Conservation (phyloP, 208 protist genomes). For the Trichomonas tenax region DNA sequence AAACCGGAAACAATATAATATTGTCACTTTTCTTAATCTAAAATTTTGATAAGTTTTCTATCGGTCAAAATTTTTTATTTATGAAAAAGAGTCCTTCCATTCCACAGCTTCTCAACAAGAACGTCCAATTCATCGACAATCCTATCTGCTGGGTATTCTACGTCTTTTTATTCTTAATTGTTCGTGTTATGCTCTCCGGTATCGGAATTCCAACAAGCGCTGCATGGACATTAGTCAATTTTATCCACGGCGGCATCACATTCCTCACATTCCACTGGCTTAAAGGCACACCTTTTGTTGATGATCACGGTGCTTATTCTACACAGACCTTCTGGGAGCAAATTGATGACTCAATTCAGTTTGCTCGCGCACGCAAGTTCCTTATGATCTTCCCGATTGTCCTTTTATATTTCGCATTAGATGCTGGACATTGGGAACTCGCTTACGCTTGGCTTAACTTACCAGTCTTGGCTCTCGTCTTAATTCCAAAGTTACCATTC, state of each 20-base stretch:
- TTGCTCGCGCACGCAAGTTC: slow-evolving; percentile 21
- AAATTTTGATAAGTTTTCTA: not conserved
- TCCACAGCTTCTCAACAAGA: not conserved
- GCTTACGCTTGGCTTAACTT: slow-evolving; percentile 20
- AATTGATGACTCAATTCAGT: slow-evolving; percentile 25
- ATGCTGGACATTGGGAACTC: slow-evolving; percentile 23
- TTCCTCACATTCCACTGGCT: slow-evolving; percentile 31
- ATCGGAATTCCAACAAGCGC: not conserved
- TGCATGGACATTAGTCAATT: not conserved
- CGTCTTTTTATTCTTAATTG: not conserved
- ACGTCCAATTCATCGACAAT: not conserved
- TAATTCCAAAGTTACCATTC: slow-evolving; percentile 24
- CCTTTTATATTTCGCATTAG: slow-evolving; percentile 16
- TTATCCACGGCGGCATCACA: not conserved
- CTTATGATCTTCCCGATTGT: slow-evolving; percentile 18
- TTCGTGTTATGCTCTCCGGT: not conserved
- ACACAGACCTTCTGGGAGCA: slow-evolving; percentile 30
- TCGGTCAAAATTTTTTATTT: not conserved
- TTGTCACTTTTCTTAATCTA: no score
- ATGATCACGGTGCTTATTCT: slow-evolving; percentile 24
- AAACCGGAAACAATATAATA: no score
- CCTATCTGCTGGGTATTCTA: not conserved
- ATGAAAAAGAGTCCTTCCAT: not conserved
- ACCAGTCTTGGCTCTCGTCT: not conserved
- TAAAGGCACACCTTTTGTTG: slow-evolving; percentile 24